These are phyloP conservation scores for Picea sitchensis DNA, from an alignment of 75 land plant genomes.

Conservation along the genomic window DNA sequence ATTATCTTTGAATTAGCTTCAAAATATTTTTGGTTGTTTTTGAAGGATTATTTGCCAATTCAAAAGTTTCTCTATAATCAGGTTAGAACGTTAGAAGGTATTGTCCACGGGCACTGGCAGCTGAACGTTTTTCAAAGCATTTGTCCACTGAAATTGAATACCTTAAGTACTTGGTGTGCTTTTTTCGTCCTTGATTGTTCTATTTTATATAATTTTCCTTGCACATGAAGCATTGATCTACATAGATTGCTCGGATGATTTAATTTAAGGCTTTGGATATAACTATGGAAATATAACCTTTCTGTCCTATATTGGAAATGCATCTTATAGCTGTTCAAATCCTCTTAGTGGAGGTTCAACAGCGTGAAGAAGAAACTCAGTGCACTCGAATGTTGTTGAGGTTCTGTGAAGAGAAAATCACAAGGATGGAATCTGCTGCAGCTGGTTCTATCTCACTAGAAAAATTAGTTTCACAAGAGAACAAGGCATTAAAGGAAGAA, in stretches of 20 bases:
- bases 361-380: conserved; percentile 23
- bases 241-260: neutral
- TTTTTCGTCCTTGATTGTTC: neutral
- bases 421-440: conserved; percentile 14
- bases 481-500: conserved; percentile 15
- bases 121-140: conserved; percentile 10
- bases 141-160: conserved; percentile 20
- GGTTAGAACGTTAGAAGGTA: conserved; percentile 17
- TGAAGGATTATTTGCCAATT: no score
- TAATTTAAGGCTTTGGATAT: neutral
- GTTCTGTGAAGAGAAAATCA: conserved; percentile 19
- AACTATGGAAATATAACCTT: neutral
- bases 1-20: no score
- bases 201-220: neutral
- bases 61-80: neutral
- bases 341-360: conserved; percentile 18
- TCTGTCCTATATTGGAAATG: neutral
- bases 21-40: no score
- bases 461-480: conserved; percentile 10
- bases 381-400: conserved; percentile 8
- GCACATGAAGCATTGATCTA: neutral
- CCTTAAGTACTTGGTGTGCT: conserved; percentile 18
- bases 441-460: conserved; percentile 1
- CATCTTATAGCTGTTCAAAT: neutral
- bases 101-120: conserved; percentile 22